These are phyloP conservation scores for Magnusiomyces clavatus DNA, from an alignment of 1,139 yeast species.

Conservation along the genomic window DNA sequence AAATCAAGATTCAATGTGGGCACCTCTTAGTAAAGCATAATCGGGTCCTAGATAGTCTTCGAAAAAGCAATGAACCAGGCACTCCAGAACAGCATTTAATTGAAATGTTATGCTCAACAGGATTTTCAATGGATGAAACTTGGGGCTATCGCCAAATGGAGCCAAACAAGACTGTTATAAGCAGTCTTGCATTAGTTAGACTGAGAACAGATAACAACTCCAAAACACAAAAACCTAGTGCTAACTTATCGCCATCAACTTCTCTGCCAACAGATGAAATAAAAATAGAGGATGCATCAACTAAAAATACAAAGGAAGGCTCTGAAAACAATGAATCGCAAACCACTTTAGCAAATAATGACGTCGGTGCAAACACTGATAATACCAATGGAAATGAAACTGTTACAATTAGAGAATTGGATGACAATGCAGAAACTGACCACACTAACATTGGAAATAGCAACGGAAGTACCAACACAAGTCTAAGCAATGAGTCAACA, in stretches of 20 bases:
- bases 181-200: conserved; percentile 76
- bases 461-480: not conserved
- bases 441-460: not conserved
- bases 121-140: conserved; percentile 55
- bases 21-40: conserved; percentile 44
- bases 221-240: too few species aligned
- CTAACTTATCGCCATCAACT: not conserved
- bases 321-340: not conserved
- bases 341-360: too few species aligned
- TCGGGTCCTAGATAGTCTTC: conserved; percentile 64
- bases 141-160: conserved; percentile 92
- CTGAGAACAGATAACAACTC: conserved; percentile 27
- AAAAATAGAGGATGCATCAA: not conserved
- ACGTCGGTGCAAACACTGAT: too few species aligned
- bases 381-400: too few species aligned
- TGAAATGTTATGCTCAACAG: conserved; percentile 89
- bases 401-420: too few species aligned
- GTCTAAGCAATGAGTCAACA: not conserved
- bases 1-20: conserved; percentile 65
- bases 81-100: conserved; percentile 92
- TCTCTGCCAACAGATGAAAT: not conserved
- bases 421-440: not conserved
- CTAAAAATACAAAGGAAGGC: conserved; percentile 5
- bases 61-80: conserved; percentile 44
- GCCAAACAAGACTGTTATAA: conserved; percentile 77